Percentiles rank a stretch among this genome's conserved stretches.
These are phyloP conservation scores for Flaveria trinervia DNA, from an alignment of 129 eudicot species.

Conservation along the genomic window DNA sequence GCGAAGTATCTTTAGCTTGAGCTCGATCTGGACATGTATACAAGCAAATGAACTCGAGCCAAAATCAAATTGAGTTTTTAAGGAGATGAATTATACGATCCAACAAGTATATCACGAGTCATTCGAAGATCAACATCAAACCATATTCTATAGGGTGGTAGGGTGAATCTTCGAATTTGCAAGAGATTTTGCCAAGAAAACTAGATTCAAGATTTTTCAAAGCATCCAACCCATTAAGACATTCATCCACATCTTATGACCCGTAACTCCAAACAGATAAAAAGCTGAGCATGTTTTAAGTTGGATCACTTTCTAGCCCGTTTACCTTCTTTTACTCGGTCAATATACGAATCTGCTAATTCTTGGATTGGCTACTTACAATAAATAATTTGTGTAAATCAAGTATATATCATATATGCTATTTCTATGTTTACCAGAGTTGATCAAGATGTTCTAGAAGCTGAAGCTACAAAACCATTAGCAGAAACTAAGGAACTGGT, in stretches of 20 bases:
- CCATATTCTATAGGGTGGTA: no score
- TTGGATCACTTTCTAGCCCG: not conserved
- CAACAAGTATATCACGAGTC: no score
- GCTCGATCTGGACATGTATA: no score
- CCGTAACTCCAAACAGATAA: not conserved
- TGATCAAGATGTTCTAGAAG: slow-evolving; percentile 32
- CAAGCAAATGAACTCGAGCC: no score
- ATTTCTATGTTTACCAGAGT: not conserved
- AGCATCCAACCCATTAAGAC: not conserved
- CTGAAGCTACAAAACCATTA: slow-evolving; percentile 45
- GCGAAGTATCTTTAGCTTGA: no score
- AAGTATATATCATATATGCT: not conserved
- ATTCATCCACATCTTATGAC: not conserved
- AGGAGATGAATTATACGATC: no score
- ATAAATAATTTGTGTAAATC: not conserved
- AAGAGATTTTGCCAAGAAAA: not conserved
- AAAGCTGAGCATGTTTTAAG: not conserved
- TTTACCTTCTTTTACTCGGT: not conserved
- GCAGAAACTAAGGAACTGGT: slow-evolving; percentile 32
- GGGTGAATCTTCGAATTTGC: no score
- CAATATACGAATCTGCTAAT: not conserved
- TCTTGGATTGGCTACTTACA: not conserved
- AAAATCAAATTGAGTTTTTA: no score
- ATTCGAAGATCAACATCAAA: no score
- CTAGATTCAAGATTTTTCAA: not conserved